Percentiles rank a stretch among this genome's conserved stretches.
Evolutionary conservation across 2,329 filamentous ascomycete species (phyloP).

Genomic region (Arthrobotrys sphaeroides): DNA sequence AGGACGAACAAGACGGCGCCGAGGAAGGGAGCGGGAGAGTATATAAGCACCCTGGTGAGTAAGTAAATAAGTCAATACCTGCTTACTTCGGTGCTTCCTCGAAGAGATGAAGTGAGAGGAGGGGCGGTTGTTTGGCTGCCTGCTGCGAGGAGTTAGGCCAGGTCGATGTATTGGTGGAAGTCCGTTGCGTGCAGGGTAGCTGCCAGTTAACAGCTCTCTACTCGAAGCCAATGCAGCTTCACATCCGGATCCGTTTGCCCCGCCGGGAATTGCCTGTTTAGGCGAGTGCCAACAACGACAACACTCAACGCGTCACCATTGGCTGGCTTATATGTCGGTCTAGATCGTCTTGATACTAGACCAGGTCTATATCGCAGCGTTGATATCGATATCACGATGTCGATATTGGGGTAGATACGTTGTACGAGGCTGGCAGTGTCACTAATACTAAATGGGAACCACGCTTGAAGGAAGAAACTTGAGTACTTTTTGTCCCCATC

Average conservation of each 20-base stretch:
- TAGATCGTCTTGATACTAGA: neutral
- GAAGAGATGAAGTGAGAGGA: conserved; percentile 2
- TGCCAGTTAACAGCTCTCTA: neutral
- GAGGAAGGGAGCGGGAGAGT: no score
- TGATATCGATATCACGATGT: neutral
- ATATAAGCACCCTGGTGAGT: no score
- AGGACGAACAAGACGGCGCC: neutral
- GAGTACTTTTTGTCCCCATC: conserved; percentile 14
- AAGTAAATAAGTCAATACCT: no score
- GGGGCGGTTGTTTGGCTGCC: conserved; percentile 10
- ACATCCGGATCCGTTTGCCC: conserved; percentile 4
- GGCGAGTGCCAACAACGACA: neutral
- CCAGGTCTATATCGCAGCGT: neutral
- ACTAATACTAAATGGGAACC: neutral
- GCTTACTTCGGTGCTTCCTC: no score
- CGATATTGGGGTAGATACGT: neutral
- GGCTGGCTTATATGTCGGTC: neutral
- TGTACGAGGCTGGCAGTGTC: no score
- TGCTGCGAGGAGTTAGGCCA: neutral
- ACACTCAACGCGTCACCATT: conserved; percentile 11
- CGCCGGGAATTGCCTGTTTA: conserved; percentile 1
- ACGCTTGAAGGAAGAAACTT: neutral
- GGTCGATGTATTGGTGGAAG: neutral
- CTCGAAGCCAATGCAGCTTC: neutral
- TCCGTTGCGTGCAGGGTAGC: no score